Conservation (phyloP, 345 rosid species). For the Eutrema japonicum region DNA sequence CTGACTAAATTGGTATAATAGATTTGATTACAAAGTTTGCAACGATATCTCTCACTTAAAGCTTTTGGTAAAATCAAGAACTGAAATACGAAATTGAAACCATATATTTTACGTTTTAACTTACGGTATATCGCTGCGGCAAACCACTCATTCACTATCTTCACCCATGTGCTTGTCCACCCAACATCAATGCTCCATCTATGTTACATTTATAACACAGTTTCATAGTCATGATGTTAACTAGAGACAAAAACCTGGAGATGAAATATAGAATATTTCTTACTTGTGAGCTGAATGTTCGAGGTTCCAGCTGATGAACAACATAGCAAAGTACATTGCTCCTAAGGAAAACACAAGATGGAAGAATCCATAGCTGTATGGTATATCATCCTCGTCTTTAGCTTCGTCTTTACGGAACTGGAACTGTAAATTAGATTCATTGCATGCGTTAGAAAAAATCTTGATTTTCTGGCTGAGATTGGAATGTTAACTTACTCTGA, state of each 20-base stretch:
- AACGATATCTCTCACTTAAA: constrained; percentile 1
- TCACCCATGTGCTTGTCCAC: constrained; percentile 94
- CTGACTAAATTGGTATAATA: not conserved
- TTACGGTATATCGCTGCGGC: constrained; percentile 81
- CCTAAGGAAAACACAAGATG: constrained; percentile 87
- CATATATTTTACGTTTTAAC: constrained; percentile 28
- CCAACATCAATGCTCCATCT: constrained; percentile 97
- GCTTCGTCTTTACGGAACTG: constrained; percentile 69
- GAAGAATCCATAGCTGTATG: constrained; percentile 79
- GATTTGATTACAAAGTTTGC: not conserved
- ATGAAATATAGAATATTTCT: constrained; percentile 22
- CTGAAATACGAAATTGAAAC: not conserved
- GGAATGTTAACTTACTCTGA: constrained; percentile 54
- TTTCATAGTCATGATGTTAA: constrained; percentile 18
- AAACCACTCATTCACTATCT: constrained; percentile 87
- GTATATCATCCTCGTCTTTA: constrained; percentile 64
- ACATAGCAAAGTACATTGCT: constrained; percentile 93
- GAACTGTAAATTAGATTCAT: constrained; percentile 16
- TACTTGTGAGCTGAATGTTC: constrained; percentile 60
- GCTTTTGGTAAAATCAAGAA: not conserved
- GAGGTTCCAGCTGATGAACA: constrained; percentile 90
- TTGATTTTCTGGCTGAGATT: not conserved
- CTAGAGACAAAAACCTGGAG: not conserved
- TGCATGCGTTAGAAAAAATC: not conserved
- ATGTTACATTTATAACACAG: not conserved